A percentile compares a stretch with the other conserved stretches of the same genome.
phyloP scores from a whole-genome alignment of 208 protist genomes.

The Leishmania aethiopica region DNA sequence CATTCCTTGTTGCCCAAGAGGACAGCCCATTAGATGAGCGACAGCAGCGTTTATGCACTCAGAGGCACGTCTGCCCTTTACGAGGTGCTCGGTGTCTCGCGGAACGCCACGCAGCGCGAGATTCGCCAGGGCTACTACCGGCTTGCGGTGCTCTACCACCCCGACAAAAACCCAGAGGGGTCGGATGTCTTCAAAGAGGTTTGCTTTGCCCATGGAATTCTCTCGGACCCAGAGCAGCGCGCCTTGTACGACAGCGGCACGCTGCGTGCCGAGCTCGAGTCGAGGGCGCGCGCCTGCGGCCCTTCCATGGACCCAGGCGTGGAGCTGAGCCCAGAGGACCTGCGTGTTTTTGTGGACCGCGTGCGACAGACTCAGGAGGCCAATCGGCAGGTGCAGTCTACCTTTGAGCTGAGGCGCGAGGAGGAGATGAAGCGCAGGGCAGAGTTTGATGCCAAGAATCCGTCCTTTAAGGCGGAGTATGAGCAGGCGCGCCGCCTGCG shows the following conservation, averaged over 20 bases:
- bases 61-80: slow-evolving; percentile 78
- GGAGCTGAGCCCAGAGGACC: slow-evolving; percentile 72
- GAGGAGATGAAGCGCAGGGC: slow-evolving; percentile 84
- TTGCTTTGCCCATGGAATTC: slow-evolving; percentile 82
- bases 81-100: slow-evolving; percentile 73
- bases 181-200: slow-evolving; percentile 86
- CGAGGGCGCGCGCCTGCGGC: slow-evolving; percentile 65
- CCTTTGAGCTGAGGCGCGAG: slow-evolving; percentile 77
- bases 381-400: slow-evolving; percentile 39
- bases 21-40: slow-evolving; percentile 25
- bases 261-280: slow-evolving; percentile 65
- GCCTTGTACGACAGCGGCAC: slow-evolving; percentile 75
- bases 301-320: slow-evolving; percentile 85
- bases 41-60: slow-evolving; percentile 71
- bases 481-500: slow-evolving; percentile 49
- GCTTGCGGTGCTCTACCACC: slow-evolving; percentile 88
- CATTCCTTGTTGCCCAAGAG: neutral
- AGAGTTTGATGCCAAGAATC: slow-evolving; percentile 80
- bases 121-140: slow-evolving; percentile 89
- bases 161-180: slow-evolving; percentile 89
- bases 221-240: slow-evolving; percentile 79
- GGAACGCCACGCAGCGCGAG: slow-evolving; percentile 60
- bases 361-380: slow-evolving; percentile 50
- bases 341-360: slow-evolving; percentile 84
- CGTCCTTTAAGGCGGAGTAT: slow-evolving; percentile 72